Conservation (phyloP, 2,329 filamentous ascomycete genomes). For the Diaporthe aspalathi region DNA sequence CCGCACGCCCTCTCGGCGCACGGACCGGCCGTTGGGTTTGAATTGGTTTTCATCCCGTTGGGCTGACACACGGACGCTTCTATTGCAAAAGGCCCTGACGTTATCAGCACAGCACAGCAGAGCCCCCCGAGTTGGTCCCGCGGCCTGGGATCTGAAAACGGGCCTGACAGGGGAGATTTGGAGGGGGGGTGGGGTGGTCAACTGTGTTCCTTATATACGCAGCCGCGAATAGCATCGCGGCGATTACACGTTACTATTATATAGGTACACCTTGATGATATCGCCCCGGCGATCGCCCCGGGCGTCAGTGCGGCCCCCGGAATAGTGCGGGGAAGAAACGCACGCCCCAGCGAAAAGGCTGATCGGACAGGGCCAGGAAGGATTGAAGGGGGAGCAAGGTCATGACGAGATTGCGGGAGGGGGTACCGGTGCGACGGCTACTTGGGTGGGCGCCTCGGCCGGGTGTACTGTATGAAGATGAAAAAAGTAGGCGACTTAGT, state of each 20-base stretch:
- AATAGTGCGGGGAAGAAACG: neutral
- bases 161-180: no score
- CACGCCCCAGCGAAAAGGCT: neutral
- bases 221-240: neutral
- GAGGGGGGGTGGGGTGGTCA: no score
- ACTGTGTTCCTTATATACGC: no score
- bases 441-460: neutral
- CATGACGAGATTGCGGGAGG: neutral
- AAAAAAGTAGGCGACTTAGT: neutral
- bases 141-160: no score
- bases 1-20: neutral
- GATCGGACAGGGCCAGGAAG: neutral
- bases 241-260: neutral
- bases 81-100: neutral
- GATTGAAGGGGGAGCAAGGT: neutral
- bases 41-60: no score
- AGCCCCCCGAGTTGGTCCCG: no score
- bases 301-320: neutral
- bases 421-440: neutral
- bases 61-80: neutral
- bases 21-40: constrained; percentile 20
- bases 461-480: neutral
- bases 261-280: neutral
- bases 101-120: neutral
- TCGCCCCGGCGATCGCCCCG: neutral